Conservation (phyloP, 805 yeast genomes). For the Komagataella phaffii region DNA sequence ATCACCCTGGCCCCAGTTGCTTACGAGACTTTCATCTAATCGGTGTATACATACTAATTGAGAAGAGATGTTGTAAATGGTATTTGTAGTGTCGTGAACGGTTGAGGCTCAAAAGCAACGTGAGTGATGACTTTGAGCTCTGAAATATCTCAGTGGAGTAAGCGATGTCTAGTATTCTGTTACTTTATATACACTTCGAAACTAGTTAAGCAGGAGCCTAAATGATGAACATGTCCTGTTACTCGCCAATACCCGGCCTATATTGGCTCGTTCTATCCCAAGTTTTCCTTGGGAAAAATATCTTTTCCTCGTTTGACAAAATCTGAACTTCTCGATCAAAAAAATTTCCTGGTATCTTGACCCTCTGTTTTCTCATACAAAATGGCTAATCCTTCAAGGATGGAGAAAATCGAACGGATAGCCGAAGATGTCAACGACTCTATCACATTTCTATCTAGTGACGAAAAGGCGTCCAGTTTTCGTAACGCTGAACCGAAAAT, state of each 20-base stretch:
- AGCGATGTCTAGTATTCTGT: background rate
- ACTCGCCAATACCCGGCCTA: background rate
- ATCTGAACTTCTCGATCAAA: background rate
- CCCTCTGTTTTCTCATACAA: background rate
- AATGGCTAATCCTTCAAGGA: background rate
- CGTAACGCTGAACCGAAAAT: slow-evolving; percentile 12
- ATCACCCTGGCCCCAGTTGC: slow-evolving; percentile 98
- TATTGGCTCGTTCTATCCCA: background rate
- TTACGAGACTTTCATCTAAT: slow-evolving; percentile 98
- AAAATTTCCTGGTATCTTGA: background rate
- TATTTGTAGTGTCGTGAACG: background rate
- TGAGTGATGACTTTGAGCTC: too few relatives aligned
- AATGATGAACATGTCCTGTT: background rate
- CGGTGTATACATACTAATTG: background rate
- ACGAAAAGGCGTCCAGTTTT: slow-evolving; percentile 50
- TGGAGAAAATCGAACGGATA: slow-evolving; percentile 9
- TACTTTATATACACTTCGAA: background rate
- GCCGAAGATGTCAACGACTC: slow-evolving; percentile 47
- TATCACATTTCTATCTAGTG: slow-evolving; percentile 50
- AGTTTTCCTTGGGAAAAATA: background rate
- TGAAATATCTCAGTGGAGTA: too few relatives aligned
- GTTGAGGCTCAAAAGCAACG: background rate
- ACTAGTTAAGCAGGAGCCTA: too few relatives aligned
- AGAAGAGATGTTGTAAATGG: background rate
- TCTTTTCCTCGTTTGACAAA: background rate